Conservation (phyloP, 1,139 yeast genomes). For the Geotrichum restrictum region DNA sequence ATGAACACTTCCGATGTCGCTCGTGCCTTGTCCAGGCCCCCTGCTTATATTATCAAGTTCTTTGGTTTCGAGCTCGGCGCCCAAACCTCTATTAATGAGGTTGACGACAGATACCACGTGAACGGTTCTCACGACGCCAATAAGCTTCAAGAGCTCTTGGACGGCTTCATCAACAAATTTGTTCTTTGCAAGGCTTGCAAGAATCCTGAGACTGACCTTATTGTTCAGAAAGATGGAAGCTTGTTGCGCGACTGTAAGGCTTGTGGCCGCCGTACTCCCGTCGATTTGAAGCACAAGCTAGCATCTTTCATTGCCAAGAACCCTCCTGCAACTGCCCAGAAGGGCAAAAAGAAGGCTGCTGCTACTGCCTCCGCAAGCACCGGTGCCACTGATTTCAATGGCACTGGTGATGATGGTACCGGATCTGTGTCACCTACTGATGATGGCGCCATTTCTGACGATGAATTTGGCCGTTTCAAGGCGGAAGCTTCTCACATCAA, state of each 20-base stretch:
- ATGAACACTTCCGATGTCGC: conserved; percentile 90
- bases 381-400: conserved; percentile 77
- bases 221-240: conserved; percentile 69
- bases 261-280: conserved; percentile 83
- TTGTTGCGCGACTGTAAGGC: conserved; percentile 96
- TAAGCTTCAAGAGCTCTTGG: conserved; percentile 89
- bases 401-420: conserved; percentile 31
- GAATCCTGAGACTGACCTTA: conserved; percentile 95
- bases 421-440: conserved; percentile 37
- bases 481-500: conserved; percentile 76
- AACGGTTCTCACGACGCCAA: conserved; percentile 92
- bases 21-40: conserved; percentile 89
- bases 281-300: conserved; percentile 85
- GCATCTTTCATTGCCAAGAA: conserved; percentile 84
- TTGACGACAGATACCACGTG: conserved; percentile 80
- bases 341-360: conserved; percentile 52
- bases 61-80: conserved; percentile 98
- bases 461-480: conserved; percentile 71
- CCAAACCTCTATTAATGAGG: conserved; percentile 77
- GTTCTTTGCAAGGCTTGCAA: conserved; percentile 93
- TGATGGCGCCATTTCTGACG: conserved; percentile 60
- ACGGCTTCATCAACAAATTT: conserved; percentile 88
- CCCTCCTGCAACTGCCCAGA: conserved; percentile 68
- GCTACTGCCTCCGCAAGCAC: conserved; percentile 92
- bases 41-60: conserved; percentile 84